Evolutionary conservation across 768 basidiomycete genomes (phyloP), one percentile per base, ranked within the genome.

Genomic region (Tubosaeta sp.): DNA sequence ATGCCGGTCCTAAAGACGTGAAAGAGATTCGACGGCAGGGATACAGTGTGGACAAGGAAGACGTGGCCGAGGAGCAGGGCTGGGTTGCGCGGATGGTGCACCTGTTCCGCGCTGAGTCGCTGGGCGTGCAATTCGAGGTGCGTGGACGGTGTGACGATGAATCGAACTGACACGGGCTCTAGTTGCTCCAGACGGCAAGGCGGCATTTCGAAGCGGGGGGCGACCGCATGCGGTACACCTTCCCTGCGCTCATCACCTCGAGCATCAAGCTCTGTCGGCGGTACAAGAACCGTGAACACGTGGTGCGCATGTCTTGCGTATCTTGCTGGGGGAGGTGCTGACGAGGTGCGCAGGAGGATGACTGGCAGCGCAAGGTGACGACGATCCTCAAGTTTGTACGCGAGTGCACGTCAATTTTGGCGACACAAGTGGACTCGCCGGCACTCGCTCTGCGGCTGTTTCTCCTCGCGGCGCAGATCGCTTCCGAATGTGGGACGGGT

Each of bases 11-110:
- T 2, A 63, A 57, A 22, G 59, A 68, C 25, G 59, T 62, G 22
- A 76, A 77, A 56, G 80, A 81, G 42, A 63, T 69, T 44, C 76
- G 83, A 53, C 74, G 84, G 55, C 80, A 81, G 51, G 83, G 82
- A 7, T 80, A 84, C 59, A 72, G 75, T 27, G 61, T 80, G 47
- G 95, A 95, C 66, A 72, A 85, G 46, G 91, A 95, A 66, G 95
- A 98, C 64, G 78, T 94, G 75, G 95, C 94, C 0, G 97, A 99
- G 68, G 97, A 99, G 68, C 97, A 99, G 63, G 97, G 97, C 0
- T 99, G 97, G 97, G 84, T 97, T 14, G 95, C 97, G 37, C 76
- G 95, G 56, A 97, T 98, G 91, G 89, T 98, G 3, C 97, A 99
- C 74, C 68, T 98, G 31, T 97, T 98, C 82, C 76, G 86, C 19